Evolutionary conservation across 257 asterid genomes (phyloP).

Genomic region (Striga asiatica): DNA sequence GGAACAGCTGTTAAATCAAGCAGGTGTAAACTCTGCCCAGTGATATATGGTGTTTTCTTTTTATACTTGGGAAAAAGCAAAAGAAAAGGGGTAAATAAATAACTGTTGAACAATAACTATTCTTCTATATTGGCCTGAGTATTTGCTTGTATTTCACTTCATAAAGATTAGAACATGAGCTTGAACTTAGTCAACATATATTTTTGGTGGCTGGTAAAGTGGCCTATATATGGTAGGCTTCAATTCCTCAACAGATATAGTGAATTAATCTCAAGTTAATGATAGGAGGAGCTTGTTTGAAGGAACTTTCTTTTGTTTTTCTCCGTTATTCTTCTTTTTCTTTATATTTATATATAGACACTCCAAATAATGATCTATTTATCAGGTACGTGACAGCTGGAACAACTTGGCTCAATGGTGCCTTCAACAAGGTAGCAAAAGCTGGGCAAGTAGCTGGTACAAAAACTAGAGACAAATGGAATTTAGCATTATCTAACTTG

Average conservation of each 20-base stretch:
- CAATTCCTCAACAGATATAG: background rate
- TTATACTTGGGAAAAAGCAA: too few relatives aligned
- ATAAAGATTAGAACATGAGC: background rate
- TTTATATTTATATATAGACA: background rate
- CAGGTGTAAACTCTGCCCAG: constrained; percentile 36
- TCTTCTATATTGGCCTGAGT: background rate
- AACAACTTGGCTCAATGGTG: constrained; percentile 76
- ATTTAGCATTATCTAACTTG: constrained; percentile 56
- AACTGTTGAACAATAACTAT: background rate
- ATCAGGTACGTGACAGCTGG: constrained; percentile 80
- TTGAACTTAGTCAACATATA: background rate
- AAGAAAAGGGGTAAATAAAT: too few relatives aligned
- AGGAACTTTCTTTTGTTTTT: too few relatives aligned
- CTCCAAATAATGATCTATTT: constrained; percentile 17
- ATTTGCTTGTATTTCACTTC: background rate
- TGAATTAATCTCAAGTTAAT: background rate
- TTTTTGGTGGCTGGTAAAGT: background rate
- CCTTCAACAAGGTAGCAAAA: constrained; percentile 69
- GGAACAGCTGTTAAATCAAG: constrained; percentile 90
- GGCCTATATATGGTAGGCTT: background rate
- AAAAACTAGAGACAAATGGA: constrained; percentile 82
- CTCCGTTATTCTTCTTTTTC: background rate
- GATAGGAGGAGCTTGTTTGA: background rate
- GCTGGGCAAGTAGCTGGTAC: constrained; percentile 80
- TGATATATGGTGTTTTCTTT: background rate